Percentiles rank a stretch among this genome's conserved stretches.
phyloP scores from a whole-genome alignment of 371 early-diverging fungal species.

The Apophysomyces ossiformis region DNA sequence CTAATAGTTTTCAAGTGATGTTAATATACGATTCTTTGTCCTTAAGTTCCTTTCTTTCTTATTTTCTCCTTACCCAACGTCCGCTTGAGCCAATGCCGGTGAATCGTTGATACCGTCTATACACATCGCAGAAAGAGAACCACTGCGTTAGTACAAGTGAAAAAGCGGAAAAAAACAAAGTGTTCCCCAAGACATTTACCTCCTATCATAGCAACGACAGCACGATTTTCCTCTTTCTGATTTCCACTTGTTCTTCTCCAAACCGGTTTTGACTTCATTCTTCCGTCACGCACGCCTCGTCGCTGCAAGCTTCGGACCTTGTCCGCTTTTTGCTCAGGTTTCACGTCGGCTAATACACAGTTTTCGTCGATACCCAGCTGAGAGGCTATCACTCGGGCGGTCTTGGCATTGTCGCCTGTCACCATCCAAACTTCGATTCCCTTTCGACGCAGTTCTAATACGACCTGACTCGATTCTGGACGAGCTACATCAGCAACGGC shows the following conservation, averaged over 20 bases:
- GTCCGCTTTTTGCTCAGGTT: slow-evolving; percentile 71
- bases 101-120: slow-evolving; percentile 96
- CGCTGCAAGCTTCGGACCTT: slow-evolving; percentile 65
- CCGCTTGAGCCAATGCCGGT: slow-evolving; percentile 87
- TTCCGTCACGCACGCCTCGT: slow-evolving; percentile 26
- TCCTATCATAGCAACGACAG: slow-evolving; percentile 69
- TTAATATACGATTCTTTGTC: no score
- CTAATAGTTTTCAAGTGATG: slow-evolving; percentile 4
- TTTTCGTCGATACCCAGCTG: slow-evolving; percentile 62
- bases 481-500: slow-evolving; percentile 63
- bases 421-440: slow-evolving; percentile 75
- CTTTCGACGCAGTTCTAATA: slow-evolving; percentile 45
- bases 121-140: not conserved
- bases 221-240: slow-evolving; percentile 9
- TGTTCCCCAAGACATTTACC: slow-evolving; percentile 12
- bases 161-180: not conserved
- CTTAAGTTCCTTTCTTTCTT: not conserved
- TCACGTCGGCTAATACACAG: slow-evolving; percentile 59
- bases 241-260: slow-evolving; percentile 23
- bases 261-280: slow-evolving; percentile 13
- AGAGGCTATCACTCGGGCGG: slow-evolving; percentile 63
- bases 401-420: slow-evolving; percentile 69
- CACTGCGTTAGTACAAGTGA: not conserved
- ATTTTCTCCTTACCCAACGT: slow-evolving; percentile 67
- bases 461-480: slow-evolving; percentile 54